Conservation (phyloP, 1,139 yeast genomes). For the Kurtzmaniella quercitrusa region DNA sequence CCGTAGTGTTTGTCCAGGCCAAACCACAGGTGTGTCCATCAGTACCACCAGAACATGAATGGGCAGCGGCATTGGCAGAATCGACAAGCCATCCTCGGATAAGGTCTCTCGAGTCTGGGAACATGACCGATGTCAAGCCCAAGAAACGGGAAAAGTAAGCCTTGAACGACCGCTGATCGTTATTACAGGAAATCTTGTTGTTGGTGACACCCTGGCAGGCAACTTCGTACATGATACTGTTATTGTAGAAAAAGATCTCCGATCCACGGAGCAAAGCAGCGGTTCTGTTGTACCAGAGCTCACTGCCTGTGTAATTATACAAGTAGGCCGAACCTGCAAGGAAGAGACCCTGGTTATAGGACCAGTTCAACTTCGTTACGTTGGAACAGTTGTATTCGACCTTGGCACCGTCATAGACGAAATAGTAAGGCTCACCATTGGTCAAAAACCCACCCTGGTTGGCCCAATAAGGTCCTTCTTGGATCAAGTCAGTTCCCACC, state of each 20-base stretch:
- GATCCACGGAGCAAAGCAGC: conserved; percentile 50
- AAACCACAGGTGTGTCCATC: conserved; percentile 91
- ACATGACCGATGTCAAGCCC: conserved; percentile 69
- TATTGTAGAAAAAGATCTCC: conserved; percentile 51
- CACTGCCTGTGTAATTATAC: conserved; percentile 68
- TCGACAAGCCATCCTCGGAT: conserved; percentile 51
- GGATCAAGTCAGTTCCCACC: conserved; percentile 53
- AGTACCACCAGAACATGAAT: conserved; percentile 77
- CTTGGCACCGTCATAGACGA: conserved; percentile 76
- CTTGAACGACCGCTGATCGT: conserved; percentile 87
- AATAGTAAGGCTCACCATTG: conserved; percentile 12
- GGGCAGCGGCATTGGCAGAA: conserved; percentile 77
- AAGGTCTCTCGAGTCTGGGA: conserved; percentile 54
- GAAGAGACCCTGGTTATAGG: conserved; percentile 82
- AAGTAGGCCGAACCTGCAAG: conserved; percentile 80
- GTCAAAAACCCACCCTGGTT: conserved; percentile 4
- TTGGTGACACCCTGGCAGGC: conserved; percentile 61
- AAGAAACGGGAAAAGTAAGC: conserved; percentile 76
- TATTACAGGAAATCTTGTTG: conserved; percentile 52
- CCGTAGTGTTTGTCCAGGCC: conserved; percentile 57
- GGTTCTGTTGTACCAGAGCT: conserved; percentile 64
- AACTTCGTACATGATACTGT: conserved; percentile 62
- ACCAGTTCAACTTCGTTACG: conserved; percentile 67
- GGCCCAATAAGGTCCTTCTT: conserved; percentile 37
- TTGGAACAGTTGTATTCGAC: conserved; percentile 59